Conservation (phyloP, 495 filamentous ascomycete genomes). For the Bryoglossum gracile region DNA sequence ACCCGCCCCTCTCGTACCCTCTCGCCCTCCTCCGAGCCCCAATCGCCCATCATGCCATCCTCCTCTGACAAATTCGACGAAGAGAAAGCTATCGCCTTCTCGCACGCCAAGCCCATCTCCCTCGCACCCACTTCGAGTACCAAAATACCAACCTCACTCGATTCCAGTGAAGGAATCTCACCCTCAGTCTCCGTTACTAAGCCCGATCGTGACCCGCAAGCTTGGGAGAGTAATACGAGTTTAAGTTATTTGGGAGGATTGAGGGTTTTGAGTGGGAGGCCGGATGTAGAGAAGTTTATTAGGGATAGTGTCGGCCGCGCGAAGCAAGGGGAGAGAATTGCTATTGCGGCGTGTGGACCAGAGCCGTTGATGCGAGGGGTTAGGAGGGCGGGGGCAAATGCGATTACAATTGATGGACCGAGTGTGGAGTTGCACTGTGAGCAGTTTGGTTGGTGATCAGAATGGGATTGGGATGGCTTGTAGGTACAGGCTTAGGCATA, state of each 20-base stretch:
- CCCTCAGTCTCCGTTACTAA: too few species aligned
- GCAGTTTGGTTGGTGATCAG: constrained; percentile 53
- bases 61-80: background rate
- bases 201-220: constrained; percentile 2
- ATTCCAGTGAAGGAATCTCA: too few species aligned
- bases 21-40: too few species aligned
- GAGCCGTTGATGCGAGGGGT: constrained; percentile 39
- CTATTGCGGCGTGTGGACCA: constrained; percentile 47
- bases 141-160: too few species aligned
- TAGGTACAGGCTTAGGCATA: too few species aligned
- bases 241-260: background rate
- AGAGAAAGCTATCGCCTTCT: too few species aligned
- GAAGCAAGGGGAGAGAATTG: constrained; percentile 35
- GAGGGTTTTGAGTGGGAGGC: constrained; percentile 32
- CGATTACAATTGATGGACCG: constrained; percentile 41
- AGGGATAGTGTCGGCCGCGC: constrained; percentile 33
- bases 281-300: constrained; percentile 36
- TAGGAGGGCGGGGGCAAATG: constrained; percentile 41
- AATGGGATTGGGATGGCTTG: too few species aligned
- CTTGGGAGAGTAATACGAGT: too few species aligned
- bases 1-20: constrained; percentile 33
- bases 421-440: constrained; percentile 49
- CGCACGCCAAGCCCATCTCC: too few species aligned
- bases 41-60: background rate
- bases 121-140: too few species aligned